phyloP scores from a whole-genome alignment of 73 alveolate species.

The Tetrahymena thermophila region DNA sequence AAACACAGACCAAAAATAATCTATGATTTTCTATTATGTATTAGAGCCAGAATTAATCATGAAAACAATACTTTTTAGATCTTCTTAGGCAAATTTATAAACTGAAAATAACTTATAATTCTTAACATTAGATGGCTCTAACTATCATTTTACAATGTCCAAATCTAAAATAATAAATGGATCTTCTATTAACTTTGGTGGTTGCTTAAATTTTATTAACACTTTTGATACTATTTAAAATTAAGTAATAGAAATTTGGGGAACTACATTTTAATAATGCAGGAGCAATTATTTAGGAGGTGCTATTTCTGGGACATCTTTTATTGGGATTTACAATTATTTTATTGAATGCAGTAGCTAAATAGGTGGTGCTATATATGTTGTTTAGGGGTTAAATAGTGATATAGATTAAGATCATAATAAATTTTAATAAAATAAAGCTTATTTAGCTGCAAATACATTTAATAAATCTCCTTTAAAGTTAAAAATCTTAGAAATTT shows the following conservation, averaged over 20 bases:
- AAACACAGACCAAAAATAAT: not conserved
- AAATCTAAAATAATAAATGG: not conserved
- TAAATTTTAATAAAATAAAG: not conserved
- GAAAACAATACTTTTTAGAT: too few relatives aligned
- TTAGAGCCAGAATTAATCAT: not conserved
- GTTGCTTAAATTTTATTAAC: not conserved
- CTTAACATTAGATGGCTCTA: not conserved
- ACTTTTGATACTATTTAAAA: not conserved
- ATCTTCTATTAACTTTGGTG: not conserved
- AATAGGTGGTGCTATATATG: not conserved
- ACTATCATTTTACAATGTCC: too few relatives aligned
- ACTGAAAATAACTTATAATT: not conserved
- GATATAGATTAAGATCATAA: not conserved
- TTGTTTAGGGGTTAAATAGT: not conserved
- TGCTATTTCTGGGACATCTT: not conserved
- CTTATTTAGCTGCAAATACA: not conserved
- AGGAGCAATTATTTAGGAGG: not conserved
- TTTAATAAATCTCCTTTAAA: not conserved
- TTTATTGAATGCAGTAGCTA: not conserved
- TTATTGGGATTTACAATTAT: not conserved
- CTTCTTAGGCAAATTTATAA: not conserved
- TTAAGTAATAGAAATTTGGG: too few relatives aligned
- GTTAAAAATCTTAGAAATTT: not conserved
- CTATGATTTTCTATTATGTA: too few relatives aligned
- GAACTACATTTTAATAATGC: not conserved